These are phyloP conservation scores for Closterium sp. DNA, from an alignment of 139 green algal genomes.

Conservation along the genomic window DNA sequence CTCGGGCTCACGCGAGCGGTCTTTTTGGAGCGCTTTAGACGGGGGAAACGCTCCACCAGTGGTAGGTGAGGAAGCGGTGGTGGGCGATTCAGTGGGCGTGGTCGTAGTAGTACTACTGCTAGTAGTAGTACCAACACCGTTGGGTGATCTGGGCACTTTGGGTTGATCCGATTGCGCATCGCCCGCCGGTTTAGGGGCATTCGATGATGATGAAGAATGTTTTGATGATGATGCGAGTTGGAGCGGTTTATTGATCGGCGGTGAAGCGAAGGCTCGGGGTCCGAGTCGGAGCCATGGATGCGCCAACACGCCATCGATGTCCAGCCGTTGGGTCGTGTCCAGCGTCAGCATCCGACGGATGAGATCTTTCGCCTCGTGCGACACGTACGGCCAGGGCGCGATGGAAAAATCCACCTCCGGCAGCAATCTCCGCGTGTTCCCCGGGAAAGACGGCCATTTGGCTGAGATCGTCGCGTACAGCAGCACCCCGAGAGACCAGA, in stretches of 20 bases:
- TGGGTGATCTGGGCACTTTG: too few species aligned
- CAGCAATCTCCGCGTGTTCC: not conserved
- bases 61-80: too few species aligned
- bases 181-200: too few species aligned
- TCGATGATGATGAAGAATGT: too few species aligned
- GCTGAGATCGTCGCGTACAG: conserved; percentile 11
- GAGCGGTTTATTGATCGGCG: too few species aligned
- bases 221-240: too few species aligned
- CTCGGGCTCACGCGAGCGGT: not conserved
- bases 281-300: conserved; percentile 7
- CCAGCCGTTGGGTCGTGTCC: not conserved
- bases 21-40: not conserved
- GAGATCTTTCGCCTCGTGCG: conserved; percentile 5
- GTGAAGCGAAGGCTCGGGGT: too few species aligned
- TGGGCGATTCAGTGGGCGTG: too few species aligned
- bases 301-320: not conserved
- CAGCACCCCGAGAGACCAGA: conserved; percentile 7
- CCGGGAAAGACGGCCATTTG: not conserved
- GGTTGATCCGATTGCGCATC: too few species aligned
- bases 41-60: too few species aligned
- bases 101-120: too few species aligned
- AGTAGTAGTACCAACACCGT: too few species aligned
- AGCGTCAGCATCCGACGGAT: conserved; percentile 12
- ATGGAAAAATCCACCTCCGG: not conserved
- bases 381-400: conserved; percentile 11